Conservation (phyloP, 2,329 filamentous ascomycete species). For the Claviceps arundinis region DNA sequence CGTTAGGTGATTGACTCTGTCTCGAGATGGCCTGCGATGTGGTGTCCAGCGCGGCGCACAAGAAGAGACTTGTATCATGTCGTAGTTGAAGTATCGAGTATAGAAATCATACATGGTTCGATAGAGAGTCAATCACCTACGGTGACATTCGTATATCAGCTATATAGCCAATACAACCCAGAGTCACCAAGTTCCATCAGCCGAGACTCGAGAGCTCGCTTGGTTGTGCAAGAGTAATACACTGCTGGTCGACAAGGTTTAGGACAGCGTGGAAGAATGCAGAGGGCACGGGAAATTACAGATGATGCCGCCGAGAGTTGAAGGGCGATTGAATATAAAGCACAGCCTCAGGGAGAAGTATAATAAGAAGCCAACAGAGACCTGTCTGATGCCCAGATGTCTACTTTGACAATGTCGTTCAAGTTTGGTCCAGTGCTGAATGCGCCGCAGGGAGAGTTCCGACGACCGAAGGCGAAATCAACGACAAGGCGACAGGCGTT, state of each 20-base stretch:
- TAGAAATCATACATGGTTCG: too few relatives aligned
- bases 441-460: too few relatives aligned
- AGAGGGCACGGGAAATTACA: too few relatives aligned
- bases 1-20: too few relatives aligned
- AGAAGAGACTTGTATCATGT: too few relatives aligned
- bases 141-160: too few relatives aligned
- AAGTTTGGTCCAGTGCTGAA: background rate
- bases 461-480: background rate
- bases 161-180: background rate
- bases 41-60: too few relatives aligned
- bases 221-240: constrained; percentile 3
- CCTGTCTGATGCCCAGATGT: background rate
- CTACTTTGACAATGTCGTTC: background rate
- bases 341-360: background rate
- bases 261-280: too few relatives aligned
- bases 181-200: constrained; percentile 2
- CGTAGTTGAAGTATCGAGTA: too few relatives aligned
- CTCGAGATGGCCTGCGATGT: too few relatives aligned
- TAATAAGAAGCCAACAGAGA: background rate
- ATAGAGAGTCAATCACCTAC: too few relatives aligned
- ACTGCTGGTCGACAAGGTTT: background rate
- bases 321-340: background rate
- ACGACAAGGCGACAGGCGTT: background rate
- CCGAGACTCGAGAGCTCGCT: constrained; percentile 6
- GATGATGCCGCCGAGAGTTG: background rate